Base-by-base conservation (phyloP, 2,329 filamentous ascomycete species). In the Alternaria arbusti region DNA sequence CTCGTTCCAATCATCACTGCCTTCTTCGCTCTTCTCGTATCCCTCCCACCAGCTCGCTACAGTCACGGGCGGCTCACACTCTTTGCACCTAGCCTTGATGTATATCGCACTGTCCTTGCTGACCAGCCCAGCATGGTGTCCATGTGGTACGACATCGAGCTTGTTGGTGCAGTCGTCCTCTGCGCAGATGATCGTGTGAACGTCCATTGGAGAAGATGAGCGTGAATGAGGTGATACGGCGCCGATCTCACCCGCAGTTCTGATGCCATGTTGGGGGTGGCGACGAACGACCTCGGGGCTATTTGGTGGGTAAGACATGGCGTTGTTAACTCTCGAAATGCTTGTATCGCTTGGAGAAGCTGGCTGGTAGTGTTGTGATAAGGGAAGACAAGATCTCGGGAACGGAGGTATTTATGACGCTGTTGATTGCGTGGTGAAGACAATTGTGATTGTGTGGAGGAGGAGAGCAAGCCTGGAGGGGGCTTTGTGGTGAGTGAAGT, bases 181-280 rank as follows among this genome's bases (percentile, higher is more conserved):
- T 9, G 54, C 26, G 43, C 59, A 62, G n/a, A 22, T 12, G 25
- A 62, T 43, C 6, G 47, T 54, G 4, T 6, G 8, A 20, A 30
- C 22, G 13, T 12, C 11, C 5, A 7, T 17, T 4, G 20, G 4
- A 25, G 17, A 36, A 22, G 9, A 36, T 36, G 49, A 23, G 12
- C 5, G 11, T 9, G 20, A 25, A 2, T 36, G 17, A 22, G 20
- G n/a, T 30, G 49, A 5, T 12, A 3, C 2, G 2, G 28, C 3
- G 28, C 7, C 11, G 20, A n/a, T 12, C 8, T 11, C 26, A 2
- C 51, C 11, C 3, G 22, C 30, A 2, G 40, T 12, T 6, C 23
- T 43, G 10, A 59, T 59, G 25, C 61, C 61, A 32, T 63, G 50
- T 28, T 59, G 51, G 17, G 56, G 61, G 6, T 17, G 22, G 51